phyloP scores from a whole-genome alignment of 208 protist species.

The Leishmania major region DNA sequence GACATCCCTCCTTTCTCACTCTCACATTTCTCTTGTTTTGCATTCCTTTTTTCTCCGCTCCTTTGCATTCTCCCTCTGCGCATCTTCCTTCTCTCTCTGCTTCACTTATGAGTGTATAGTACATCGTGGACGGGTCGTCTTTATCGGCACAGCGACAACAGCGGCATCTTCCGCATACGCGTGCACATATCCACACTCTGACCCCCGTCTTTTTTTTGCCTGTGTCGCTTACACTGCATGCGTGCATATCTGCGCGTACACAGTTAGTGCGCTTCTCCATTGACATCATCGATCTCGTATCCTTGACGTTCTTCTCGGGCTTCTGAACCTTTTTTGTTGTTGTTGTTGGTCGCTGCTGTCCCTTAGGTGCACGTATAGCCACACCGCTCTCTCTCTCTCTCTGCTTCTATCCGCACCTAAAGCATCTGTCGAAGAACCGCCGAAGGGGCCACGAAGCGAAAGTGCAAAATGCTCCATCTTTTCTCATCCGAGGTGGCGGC shows the following conservation, averaged over 20 bases:
- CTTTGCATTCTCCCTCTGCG: background rate
- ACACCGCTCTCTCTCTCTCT: background rate
- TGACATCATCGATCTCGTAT: background rate
- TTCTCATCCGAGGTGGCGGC: conserved; percentile 64
- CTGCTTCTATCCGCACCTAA: background rate
- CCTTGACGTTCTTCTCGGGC: background rate
- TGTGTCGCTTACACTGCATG: background rate
- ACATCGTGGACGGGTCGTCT: background rate
- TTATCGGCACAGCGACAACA: background rate
- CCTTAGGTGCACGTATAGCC: background rate
- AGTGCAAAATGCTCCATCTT: conserved; percentile 57
- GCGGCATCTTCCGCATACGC: background rate
- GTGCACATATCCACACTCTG: too few relatives aligned
- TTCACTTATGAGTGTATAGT: background rate
- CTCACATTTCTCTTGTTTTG: background rate
- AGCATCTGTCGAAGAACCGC: background rate
- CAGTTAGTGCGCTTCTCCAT: background rate
- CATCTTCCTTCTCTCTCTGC: background rate
- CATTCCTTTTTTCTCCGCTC: background rate
- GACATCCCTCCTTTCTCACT: background rate
- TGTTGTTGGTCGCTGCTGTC: background rate
- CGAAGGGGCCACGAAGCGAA: background rate
- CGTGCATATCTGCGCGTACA: background rate
- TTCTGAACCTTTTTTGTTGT: background rate
- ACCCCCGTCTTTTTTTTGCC: background rate